Percentiles rank a stretch among this genome's conserved stretches.
These are phyloP conservation scores for Dalbergia cultrata DNA, from an alignment of 306 rosid genomes.

Conservation along the genomic window DNA sequence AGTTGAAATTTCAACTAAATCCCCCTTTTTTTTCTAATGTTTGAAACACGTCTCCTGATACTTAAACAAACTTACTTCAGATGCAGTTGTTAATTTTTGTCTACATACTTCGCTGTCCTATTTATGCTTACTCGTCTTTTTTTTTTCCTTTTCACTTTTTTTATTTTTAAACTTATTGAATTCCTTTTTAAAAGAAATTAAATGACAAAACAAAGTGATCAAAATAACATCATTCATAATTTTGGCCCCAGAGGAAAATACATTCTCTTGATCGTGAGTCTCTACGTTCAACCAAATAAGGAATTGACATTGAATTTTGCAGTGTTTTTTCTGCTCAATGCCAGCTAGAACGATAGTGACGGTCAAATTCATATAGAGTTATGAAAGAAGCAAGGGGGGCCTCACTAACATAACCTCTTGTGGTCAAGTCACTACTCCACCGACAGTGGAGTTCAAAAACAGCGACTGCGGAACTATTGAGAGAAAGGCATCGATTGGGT, in stretches of 20 bases:
- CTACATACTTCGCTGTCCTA: too few relatives aligned
- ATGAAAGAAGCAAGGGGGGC: not conserved
- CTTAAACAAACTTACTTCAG: too few relatives aligned
- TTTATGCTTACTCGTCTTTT: too few relatives aligned
- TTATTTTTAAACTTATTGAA: not conserved
- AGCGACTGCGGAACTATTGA: not conserved
- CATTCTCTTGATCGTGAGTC: not conserved
- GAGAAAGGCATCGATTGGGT: not conserved
- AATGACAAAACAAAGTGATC: too few relatives aligned
- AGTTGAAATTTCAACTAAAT: too few relatives aligned
- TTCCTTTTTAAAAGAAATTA: not conserved
- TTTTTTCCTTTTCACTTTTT: too few relatives aligned
- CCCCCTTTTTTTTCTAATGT: too few relatives aligned
- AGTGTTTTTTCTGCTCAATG: not conserved
- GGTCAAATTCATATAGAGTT: not conserved
- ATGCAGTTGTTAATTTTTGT: too few relatives aligned
- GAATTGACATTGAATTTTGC: too few relatives aligned
- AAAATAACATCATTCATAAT: not conserved
- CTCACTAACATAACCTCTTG: not conserved
- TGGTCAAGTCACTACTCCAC: constrained; percentile 14
- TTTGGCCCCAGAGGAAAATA: not conserved
- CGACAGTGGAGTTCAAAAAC: constrained; percentile 44
- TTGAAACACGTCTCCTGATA: too few relatives aligned
- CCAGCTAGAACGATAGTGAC: constrained; percentile 8
- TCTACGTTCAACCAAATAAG: not conserved